Evolutionary conservation across 2,329 filamentous ascomycete genomes (phyloP).

Genomic region (Botrytis elliptica): DNA sequence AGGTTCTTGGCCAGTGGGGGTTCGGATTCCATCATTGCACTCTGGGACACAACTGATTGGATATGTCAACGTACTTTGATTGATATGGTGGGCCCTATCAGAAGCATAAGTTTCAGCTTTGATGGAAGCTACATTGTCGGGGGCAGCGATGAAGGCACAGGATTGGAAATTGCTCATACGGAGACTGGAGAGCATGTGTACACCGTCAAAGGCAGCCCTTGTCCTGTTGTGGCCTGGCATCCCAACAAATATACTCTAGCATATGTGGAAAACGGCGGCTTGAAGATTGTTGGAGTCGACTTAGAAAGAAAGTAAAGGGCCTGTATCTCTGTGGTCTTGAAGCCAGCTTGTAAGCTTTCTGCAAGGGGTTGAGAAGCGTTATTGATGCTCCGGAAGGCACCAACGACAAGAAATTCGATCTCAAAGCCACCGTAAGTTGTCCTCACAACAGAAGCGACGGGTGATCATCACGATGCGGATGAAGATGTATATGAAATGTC

Average conservation of each 20-base stretch:
- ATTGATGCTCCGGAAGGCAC: background rate
- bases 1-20: slow-evolving; percentile 73
- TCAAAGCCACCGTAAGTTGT: slow-evolving; percentile 2
- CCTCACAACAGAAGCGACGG: background rate
- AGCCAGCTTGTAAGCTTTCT: background rate
- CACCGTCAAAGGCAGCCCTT: slow-evolving; percentile 66
- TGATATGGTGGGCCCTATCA: slow-evolving; percentile 66
- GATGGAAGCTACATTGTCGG: slow-evolving; percentile 74
- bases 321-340: background rate
- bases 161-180: slow-evolving; percentile 67
- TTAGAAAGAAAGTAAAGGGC: slow-evolving; percentile 34
- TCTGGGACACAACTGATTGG: slow-evolving; percentile 79
- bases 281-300: slow-evolving; percentile 59
- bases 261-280: slow-evolving; percentile 61
- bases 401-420: background rate
- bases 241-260: slow-evolving; percentile 72
- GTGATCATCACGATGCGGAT: background rate
- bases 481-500: background rate
- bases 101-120: slow-evolving; percentile 71
- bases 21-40: slow-evolving; percentile 69
- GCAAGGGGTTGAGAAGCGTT: background rate
- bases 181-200: slow-evolving; percentile 73
- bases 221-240: slow-evolving; percentile 71
- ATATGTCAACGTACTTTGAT: slow-evolving; percentile 71
- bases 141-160: slow-evolving; percentile 69